phyloP scores from a whole-genome alignment of 805 yeast species.

The Blastobotrys terrestris region DNA sequence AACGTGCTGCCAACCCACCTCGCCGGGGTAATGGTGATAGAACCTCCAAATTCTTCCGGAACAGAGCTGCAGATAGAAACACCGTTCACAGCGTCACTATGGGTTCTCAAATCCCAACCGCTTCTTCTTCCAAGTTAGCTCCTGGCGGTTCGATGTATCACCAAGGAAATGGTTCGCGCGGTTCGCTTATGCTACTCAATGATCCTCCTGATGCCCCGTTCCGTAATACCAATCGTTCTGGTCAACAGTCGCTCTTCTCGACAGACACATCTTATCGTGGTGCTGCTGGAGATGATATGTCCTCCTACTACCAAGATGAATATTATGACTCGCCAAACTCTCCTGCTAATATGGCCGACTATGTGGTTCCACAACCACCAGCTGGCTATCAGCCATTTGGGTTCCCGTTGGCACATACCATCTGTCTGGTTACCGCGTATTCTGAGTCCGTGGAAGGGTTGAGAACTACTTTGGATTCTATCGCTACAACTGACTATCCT shows the following conservation, averaged over 20 bases:
- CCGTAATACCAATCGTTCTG: conserved; percentile 2
- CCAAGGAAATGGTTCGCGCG: conserved; percentile 21
- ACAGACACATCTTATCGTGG: conserved; percentile 26
- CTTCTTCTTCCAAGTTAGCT: conserved; percentile 26
- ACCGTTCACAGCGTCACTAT: conserved; percentile 27
- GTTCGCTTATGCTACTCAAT: conserved; percentile 16
- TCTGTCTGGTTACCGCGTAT: conserved; percentile 84
- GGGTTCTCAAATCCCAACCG: conserved; percentile 28
- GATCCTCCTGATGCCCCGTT: conserved; percentile 6
- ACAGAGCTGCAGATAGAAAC: conserved; percentile 6
- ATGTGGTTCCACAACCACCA: conserved; percentile 88
- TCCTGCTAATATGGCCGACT: conserved; percentile 36
- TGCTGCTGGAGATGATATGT: conserved; percentile 12
- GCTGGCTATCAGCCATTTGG: conserved; percentile 80
- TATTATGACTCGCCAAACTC: conserved; percentile 4
- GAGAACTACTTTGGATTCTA: conserved; percentile 82
- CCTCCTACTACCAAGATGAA: conserved; percentile 5
- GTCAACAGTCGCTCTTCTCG: conserved; percentile 15
- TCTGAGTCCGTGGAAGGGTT: conserved; percentile 87
- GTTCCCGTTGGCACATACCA: conserved; percentile 67
- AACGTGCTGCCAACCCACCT: conserved; percentile 41
- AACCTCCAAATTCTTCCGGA: conserved; percentile 9
- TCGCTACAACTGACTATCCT: conserved; percentile 93
- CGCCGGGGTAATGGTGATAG: conserved; percentile 8
- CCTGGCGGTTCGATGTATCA: conserved; percentile 29